Evolutionary conservation across 371 early-diverging fungal species (phyloP).

Genomic region (Syncephalis plumigaleata): DNA sequence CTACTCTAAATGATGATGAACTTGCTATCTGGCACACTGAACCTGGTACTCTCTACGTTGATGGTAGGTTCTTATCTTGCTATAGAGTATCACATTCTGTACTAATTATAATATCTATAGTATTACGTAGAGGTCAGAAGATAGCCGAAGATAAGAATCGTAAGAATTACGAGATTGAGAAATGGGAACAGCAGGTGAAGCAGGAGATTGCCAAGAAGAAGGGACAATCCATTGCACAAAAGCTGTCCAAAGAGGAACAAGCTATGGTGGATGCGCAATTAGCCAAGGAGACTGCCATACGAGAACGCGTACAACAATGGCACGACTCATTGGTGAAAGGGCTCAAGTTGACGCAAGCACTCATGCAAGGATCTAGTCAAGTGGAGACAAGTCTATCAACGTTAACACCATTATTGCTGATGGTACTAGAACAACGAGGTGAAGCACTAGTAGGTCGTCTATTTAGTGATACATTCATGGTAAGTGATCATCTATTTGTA

Average conservation of each 20-base stretch:
- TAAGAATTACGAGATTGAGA: constrained; percentile 44
- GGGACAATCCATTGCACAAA: constrained; percentile 20
- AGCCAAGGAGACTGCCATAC: constrained; percentile 54
- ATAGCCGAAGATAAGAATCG: constrained; percentile 27
- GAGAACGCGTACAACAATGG: constrained; percentile 37
- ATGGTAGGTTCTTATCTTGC: background rate
- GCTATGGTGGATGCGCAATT: constrained; percentile 50
- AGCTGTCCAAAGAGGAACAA: constrained; percentile 69
- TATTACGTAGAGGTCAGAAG: constrained; percentile 16
- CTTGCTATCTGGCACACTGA: constrained; percentile 47
- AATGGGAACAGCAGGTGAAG: constrained; percentile 72
- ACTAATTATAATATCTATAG: too few species aligned
- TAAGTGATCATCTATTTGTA: too few species aligned
- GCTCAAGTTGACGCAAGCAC: constrained; percentile 25
- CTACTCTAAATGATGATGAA: constrained; percentile 29
- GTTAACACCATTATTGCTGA: too few species aligned
- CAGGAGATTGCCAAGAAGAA: constrained; percentile 63
- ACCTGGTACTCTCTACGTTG: constrained; percentile 38
- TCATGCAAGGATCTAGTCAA: too few species aligned
- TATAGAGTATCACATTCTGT: too few species aligned
- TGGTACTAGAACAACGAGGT: too few species aligned
- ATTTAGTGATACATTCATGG: too few species aligned
- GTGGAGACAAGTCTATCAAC: too few species aligned
- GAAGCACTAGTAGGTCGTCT: too few species aligned
- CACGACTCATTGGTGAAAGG: constrained; percentile 31